Evolutionary conservation across 2,329 filamentous ascomycete species (phyloP).

Genomic region (Fusarium torulosum): DNA sequence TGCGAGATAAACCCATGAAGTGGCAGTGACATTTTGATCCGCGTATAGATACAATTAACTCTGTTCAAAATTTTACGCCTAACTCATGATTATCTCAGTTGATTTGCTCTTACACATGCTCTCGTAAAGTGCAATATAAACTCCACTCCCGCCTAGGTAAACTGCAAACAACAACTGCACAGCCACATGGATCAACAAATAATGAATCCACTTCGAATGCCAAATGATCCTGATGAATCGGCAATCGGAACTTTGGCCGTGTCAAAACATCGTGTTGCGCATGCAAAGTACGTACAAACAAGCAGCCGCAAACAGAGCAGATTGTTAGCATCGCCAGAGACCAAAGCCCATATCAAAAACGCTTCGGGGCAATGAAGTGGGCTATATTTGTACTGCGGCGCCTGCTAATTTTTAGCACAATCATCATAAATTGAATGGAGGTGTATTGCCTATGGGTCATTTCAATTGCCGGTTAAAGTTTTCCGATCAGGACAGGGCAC

Average conservation of each 20-base stretch:
- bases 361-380: not conserved
- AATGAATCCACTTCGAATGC: not conserved
- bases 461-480: not conserved
- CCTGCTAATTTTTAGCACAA: not conserved
- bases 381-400: not conserved
- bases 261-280: not conserved
- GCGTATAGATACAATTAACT: too few species aligned
- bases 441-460: not conserved
- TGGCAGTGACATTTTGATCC: too few species aligned
- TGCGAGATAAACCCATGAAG: not conserved
- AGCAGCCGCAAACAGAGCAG: not conserved
- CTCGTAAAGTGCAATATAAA: too few species aligned
- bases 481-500: not conserved
- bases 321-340: not conserved
- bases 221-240: conserved; percentile 17
- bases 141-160: too few species aligned
- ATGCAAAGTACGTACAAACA: not conserved
- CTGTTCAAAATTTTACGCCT: too few species aligned
- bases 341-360: too few species aligned
- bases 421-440: not conserved
- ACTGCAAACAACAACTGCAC: conserved; percentile 18
- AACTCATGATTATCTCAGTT: too few species aligned
- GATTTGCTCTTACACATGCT: too few species aligned
- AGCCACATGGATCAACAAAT: conserved; percentile 26
- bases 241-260: conserved; percentile 12